phyloP scores from a whole-genome alignment of 2,329 filamentous ascomycete species.

The Helotiales sp. region DNA sequence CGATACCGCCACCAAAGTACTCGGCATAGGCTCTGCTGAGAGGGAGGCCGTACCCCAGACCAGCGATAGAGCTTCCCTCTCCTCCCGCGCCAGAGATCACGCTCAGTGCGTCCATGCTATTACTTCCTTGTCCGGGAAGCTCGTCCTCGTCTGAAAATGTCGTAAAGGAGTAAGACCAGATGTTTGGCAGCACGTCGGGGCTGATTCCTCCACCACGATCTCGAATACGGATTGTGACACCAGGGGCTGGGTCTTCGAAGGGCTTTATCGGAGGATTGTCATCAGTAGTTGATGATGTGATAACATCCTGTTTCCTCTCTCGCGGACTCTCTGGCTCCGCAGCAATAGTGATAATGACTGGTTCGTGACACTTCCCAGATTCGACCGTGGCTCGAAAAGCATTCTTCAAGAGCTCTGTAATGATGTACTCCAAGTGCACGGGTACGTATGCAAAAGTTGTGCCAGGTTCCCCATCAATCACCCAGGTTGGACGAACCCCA shows the following conservation, averaged over 20 bases:
- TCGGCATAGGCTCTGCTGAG: slow-evolving; percentile 92
- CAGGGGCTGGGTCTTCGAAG: slow-evolving; percentile 68
- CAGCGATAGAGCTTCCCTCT: slow-evolving; percentile 82
- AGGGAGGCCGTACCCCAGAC: slow-evolving; percentile 88
- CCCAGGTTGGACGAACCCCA: slow-evolving; percentile 77
- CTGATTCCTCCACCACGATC: slow-evolving; percentile 94
- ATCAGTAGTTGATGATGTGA: neutral
- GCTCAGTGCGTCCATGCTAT: slow-evolving; percentile 67
- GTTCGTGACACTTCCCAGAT: slow-evolving; percentile 73
- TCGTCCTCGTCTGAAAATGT: slow-evolving; percentile 73
- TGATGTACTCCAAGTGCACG: slow-evolving; percentile 95
- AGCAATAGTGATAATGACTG: slow-evolving; percentile 90
- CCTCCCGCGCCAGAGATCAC: slow-evolving; percentile 71
- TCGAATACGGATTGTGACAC: slow-evolving; percentile 91
- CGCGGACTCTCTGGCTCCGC: slow-evolving; percentile 46
- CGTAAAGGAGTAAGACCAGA: slow-evolving; percentile 98
- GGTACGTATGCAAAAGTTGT: slow-evolving; percentile 94
- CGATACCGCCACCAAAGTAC: slow-evolving; percentile 95
- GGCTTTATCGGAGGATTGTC: slow-evolving; percentile 47
- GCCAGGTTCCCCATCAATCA: slow-evolving; percentile 81
- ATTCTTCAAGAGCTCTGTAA: slow-evolving; percentile 96
- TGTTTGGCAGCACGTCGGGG: slow-evolving; percentile 77
- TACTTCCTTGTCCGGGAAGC: slow-evolving; percentile 43
- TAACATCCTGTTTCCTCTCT: neutral
- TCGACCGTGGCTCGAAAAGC: slow-evolving; percentile 93